phyloP scores from a whole-genome alignment of 768 basidiomycete species.

The Termitomyces sp. region DNA sequence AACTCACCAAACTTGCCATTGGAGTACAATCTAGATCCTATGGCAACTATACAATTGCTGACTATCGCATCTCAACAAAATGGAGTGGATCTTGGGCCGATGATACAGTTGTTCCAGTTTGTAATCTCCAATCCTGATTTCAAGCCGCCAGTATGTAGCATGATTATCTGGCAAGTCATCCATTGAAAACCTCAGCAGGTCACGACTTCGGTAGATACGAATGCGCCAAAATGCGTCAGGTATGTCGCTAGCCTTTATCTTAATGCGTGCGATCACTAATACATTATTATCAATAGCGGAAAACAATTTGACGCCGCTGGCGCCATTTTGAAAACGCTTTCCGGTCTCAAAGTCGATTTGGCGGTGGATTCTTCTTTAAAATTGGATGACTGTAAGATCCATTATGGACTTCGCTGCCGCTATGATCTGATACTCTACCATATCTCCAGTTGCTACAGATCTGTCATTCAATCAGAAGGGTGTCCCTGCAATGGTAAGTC shows the following conservation, averaged over 20 bases:
- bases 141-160: conserved; percentile 45
- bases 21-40: conserved; percentile 60
- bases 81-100: conserved; percentile 58
- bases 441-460: conserved; percentile 44
- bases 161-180: background rate
- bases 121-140: conserved; percentile 46
- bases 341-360: conserved; percentile 56
- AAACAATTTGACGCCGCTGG: conserved; percentile 58
- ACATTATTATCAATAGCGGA: conserved; percentile 45
- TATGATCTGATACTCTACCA: background rate
- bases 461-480: conserved; percentile 55
- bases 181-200: conserved; percentile 32
- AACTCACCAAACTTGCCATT: conserved; percentile 58
- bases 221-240: conserved; percentile 57
- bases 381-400: conserved; percentile 61
- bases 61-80: conserved; percentile 46
- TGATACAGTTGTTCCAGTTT: conserved; percentile 51
- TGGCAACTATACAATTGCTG: conserved; percentile 58
- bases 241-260: conserved; percentile 16
- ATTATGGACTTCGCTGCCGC: background rate
- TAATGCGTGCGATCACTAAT: background rate
- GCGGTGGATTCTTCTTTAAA: conserved; percentile 49
- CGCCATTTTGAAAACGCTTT: conserved; percentile 62
- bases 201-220: conserved; percentile 49
- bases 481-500: conserved; percentile 51